Base-by-base conservation (phyloP, 208 protist species). In the Entamoeba histolytica region DNA sequence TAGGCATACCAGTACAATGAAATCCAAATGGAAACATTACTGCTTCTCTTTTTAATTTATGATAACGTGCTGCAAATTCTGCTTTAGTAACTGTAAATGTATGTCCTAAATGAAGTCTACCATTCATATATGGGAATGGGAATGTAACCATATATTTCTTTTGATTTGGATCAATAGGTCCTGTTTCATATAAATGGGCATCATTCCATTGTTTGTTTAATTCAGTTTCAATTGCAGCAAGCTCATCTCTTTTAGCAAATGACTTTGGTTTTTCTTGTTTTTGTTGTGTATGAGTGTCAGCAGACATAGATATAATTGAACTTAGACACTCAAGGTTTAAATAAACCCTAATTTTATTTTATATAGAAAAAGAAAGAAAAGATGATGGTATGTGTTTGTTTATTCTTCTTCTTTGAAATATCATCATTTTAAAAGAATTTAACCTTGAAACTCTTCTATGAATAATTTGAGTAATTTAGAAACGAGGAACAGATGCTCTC, bases 1-100 rank as follows among this genome's bases (percentile, higher is more conserved):
- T 99, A 91, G 99, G 99, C 96, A 99, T 99, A 94, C 99, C 99
- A 0, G 99, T 99, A 94, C 98, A 99, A 95, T 99, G 99, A 95
- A 99, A 99, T 15, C 96, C 98, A 95, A 99, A 99, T n/a, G 99
- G 98, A 96, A 99, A 99, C n/a, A 99, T 96, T 6, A 96, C 97
- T 44, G 96, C 94, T 94, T 98, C 97, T 35, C 99, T 99, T 94
- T 98, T 97, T 95, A 99, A 96, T 78, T 97, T 97, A 96, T 99
- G 96, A 94, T 98, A 99, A 93, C 98, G 96, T 47, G 97, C 98
- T 49, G 97, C 96, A 94, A 99, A 99, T 96, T 99, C 99, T 49
- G 97, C 95, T 96, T 99, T 99, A 87, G 98, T 98, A 31, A 99
- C 93, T 35, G 98, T 98, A 96, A 99, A 99, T 35, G 97, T 96